A percentile compares a stretch with the other conserved stretches of the same genome.
phyloP scores from a whole-genome alignment of 1,284 basidiomycete species.

The Hypsizygus ulmarius region DNA sequence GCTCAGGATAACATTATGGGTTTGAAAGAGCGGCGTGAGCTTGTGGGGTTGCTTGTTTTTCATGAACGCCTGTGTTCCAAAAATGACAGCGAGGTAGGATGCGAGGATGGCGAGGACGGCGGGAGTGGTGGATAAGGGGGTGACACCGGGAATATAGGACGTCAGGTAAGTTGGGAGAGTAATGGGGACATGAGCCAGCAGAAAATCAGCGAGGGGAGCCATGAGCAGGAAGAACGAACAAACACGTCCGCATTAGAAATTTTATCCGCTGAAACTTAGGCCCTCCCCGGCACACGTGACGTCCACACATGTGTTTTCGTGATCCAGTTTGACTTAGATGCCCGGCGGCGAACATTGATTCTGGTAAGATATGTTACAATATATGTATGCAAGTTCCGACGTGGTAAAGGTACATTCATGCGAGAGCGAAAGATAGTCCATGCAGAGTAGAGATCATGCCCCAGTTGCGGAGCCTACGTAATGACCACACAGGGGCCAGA shows the following conservation, averaged over 20 bases:
- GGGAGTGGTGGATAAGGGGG: slow-evolving; percentile 79
- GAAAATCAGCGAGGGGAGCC: slow-evolving; percentile 71
- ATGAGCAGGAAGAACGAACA: slow-evolving; percentile 41
- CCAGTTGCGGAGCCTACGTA: slow-evolving; percentile 33
- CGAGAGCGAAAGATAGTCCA: slow-evolving; percentile 5
- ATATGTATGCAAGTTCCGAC: slow-evolving; percentile 2
- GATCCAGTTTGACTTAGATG: background rate
- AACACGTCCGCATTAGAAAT: slow-evolving; percentile 17
- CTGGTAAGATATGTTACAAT: slow-evolving; percentile 11
- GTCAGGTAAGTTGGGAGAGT: slow-evolving; percentile 61
- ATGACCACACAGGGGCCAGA: slow-evolving; percentile 56
- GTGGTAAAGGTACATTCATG: slow-evolving; percentile 8
- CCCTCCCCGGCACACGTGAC: slow-evolving; percentile 14
- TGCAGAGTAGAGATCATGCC: background rate
- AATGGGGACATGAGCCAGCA: slow-evolving; percentile 53
- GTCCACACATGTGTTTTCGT: slow-evolving; percentile 16
- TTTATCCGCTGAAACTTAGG: slow-evolving; percentile 11
- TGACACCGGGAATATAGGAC: slow-evolving; percentile 70
- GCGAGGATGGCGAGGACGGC: slow-evolving; percentile 70
- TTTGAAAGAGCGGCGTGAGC: slow-evolving; percentile 86
- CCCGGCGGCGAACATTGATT: background rate
- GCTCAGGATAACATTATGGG: slow-evolving; percentile 90
- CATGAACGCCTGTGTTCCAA: slow-evolving; percentile 86
- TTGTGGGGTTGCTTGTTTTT: slow-evolving; percentile 71
- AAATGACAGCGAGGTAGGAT: slow-evolving; percentile 87